Conservation (phyloP, 1,284 basidiomycete species). For the Neonothopanus nambi region DNA sequence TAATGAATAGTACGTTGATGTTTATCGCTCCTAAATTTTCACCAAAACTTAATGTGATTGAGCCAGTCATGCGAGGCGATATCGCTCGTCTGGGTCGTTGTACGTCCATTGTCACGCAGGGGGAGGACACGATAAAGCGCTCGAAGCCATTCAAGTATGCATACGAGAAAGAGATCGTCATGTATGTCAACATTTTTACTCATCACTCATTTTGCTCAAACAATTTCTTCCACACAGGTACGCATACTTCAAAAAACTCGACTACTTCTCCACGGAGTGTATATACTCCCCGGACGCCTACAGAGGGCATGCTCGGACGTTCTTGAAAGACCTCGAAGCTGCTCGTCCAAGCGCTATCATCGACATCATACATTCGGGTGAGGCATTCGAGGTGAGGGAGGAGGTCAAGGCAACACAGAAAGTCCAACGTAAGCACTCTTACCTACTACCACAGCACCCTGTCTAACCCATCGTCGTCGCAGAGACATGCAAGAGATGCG, state of each 20-base stretch:
- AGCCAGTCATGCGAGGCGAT: slow-evolving; percentile 92
- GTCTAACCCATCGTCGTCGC: slow-evolving; percentile 6
- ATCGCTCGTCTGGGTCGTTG: slow-evolving; percentile 93
- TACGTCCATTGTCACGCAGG: slow-evolving; percentile 91
- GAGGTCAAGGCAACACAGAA: slow-evolving; percentile 79
- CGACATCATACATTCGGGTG: slow-evolving; percentile 96
- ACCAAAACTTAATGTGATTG: no score
- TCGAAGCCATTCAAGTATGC: slow-evolving; percentile 99
- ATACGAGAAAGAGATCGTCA: slow-evolving; percentile 99
- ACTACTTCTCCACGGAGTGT: slow-evolving; percentile 99
- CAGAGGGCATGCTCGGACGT: slow-evolving; percentile 91
- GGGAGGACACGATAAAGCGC: slow-evolving; percentile 92
- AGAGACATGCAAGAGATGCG: slow-evolving; percentile 90
- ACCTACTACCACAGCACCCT: not conserved
- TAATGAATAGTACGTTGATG: slow-evolving; percentile 91
- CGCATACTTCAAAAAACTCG: slow-evolving; percentile 97
- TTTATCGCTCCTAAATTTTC: not conserved
- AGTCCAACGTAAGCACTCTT: slow-evolving; percentile 62
- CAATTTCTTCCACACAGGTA: slow-evolving; percentile 61
- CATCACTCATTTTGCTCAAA: slow-evolving; percentile 6
- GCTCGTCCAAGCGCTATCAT: slow-evolving; percentile 94
- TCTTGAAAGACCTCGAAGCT: slow-evolving; percentile 94
- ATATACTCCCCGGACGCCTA: slow-evolving; percentile 99
- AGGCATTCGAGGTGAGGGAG: slow-evolving; percentile 81
- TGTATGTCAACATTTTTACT: slow-evolving; percentile 59